Evolutionary conservation across 345 rosid species (phyloP).

Genomic region (Melaleuca alternifolia): DNA sequence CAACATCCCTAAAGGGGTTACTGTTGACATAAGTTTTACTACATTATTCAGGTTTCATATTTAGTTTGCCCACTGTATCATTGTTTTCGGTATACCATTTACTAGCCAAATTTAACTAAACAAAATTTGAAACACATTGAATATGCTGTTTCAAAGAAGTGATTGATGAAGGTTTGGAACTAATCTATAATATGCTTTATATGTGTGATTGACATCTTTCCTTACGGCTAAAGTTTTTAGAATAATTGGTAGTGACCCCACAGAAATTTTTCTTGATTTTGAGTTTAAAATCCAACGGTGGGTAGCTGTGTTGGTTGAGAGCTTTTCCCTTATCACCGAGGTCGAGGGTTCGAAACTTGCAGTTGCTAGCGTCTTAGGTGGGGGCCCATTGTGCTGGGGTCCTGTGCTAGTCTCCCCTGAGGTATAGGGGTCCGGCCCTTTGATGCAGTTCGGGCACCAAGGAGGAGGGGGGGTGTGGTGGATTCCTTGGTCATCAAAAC

Average conservation of each 20-base stretch:
- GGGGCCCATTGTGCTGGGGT: no score
- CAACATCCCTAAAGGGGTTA: background rate
- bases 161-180: background rate
- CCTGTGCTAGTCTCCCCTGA: no score
- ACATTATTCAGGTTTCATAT: background rate
- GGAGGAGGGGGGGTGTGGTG: no score
- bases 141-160: background rate
- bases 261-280: background rate
- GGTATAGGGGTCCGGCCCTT: no score
- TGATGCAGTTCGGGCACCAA: no score
- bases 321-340: no score
- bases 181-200: background rate
- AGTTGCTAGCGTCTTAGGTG: no score
- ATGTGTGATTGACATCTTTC: background rate
- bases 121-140: background rate
- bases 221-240: background rate
- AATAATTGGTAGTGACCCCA: background rate
- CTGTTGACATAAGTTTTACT: background rate
- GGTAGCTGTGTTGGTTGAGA: no score
- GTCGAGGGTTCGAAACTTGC: no score
- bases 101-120: background rate
- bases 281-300: no score
- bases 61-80: background rate
- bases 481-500: no score
- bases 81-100: background rate